phyloP scores from a whole-genome alignment of 179 eudicot genomes.

The Beta corolliflora region DNA sequence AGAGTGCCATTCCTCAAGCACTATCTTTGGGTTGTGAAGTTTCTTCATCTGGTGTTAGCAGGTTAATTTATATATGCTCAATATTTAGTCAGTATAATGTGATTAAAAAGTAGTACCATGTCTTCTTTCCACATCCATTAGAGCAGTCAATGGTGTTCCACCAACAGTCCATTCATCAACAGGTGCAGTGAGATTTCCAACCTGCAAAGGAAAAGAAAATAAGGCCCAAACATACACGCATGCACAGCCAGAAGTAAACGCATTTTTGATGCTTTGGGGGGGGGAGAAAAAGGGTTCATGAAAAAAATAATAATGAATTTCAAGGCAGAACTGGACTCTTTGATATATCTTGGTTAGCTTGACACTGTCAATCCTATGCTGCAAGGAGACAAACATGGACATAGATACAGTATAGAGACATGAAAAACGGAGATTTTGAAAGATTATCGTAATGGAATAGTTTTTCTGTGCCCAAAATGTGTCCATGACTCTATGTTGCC shows the following conservation, averaged over 20 bases:
- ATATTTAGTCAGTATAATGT: neutral
- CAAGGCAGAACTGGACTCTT: neutral
- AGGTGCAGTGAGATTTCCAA: slow-evolving; percentile 91
- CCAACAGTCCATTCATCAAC: slow-evolving; percentile 98
- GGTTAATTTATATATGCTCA: neutral
- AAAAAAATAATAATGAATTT: neutral
- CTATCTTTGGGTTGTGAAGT: neutral
- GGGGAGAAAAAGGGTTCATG: neutral
- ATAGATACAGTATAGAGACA: no score
- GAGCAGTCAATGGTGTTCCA: slow-evolving; percentile 92
- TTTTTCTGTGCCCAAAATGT: no score
- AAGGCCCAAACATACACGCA: slow-evolving; percentile 1
- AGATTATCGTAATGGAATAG: no score
- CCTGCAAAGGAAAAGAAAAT: slow-evolving; percentile 44
- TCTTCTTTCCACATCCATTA: slow-evolving; percentile 99
- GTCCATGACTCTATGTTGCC: no score
- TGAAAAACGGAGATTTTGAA: no score
- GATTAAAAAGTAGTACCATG: slow-evolving; percentile 55
- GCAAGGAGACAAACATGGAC: no score
- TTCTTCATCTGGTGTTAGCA: neutral
- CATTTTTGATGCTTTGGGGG: no score
- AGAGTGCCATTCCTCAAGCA: neutral
- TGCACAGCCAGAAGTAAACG: neutral
- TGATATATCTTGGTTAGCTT: neutral
- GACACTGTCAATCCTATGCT: no score